phyloP scores from a whole-genome alignment of 805 yeast species.

The Priceomyces fermenticarens region DNA sequence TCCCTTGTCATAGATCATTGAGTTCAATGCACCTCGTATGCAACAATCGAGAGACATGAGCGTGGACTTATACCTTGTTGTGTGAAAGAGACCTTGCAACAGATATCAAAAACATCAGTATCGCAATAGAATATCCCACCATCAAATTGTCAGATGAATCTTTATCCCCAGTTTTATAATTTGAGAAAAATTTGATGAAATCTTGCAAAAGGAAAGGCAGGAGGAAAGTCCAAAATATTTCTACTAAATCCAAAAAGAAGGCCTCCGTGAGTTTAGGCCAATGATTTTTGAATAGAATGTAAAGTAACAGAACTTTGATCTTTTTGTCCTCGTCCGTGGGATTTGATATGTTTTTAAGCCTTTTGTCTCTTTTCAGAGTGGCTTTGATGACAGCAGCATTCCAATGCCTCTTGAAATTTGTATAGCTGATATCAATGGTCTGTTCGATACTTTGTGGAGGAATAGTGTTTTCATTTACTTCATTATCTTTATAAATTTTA shows the following conservation, averaged over 20 bases:
- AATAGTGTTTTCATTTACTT: constrained; percentile 51
- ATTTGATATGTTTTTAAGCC: constrained; percentile 5
- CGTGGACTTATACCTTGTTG: constrained; percentile 27
- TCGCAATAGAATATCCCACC: constrained; percentile 23
- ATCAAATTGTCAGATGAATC: constrained; percentile 29
- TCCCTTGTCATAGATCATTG: constrained; percentile 27
- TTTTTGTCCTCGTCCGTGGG: constrained; percentile 9
- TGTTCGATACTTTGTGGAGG: constrained; percentile 44
- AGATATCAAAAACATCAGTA: constrained; percentile 23
- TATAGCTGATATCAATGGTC: constrained; percentile 14
- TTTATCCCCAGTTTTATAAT: constrained; percentile 7
- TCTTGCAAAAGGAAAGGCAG: constrained; percentile 29
- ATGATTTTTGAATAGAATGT: constrained; percentile 18
- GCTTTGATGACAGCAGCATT: constrained; percentile 12
- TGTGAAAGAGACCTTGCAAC: constrained; percentile 20
- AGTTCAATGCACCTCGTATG: constrained; percentile 18
- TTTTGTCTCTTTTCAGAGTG: constrained; percentile 7
- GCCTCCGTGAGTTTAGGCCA: constrained; percentile 9
- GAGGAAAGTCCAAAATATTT: constrained; percentile 18
- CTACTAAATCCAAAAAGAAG: constrained; percentile 18
- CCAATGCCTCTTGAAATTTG: constrained; percentile 22
- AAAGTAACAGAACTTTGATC: constrained; percentile 19
- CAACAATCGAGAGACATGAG: constrained; percentile 11
- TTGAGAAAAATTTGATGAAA: constrained; percentile 25
- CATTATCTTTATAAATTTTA: constrained; percentile 18